Conservation (phyloP, 1,284 basidiomycete genomes). For the Ganoderma meredithae region DNA sequence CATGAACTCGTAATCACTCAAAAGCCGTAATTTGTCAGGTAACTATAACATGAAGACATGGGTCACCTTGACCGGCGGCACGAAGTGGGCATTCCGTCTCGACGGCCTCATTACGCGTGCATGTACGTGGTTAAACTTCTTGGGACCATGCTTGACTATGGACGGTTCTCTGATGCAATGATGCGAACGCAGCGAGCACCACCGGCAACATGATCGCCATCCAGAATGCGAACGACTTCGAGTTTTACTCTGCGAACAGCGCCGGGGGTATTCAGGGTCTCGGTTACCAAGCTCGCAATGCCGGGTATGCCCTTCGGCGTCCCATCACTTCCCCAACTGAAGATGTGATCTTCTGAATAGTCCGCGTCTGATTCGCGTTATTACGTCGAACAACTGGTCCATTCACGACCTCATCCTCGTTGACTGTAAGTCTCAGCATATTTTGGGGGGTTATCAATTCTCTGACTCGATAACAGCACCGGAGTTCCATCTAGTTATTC, state of each 20-base stretch:
- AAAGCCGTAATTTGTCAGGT: slow-evolving; percentile 21
- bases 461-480: no score
- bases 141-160: neutral
- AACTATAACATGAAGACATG: slow-evolving; percentile 44
- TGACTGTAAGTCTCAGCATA: slow-evolving; percentile 37
- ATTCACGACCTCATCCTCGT: slow-evolving; percentile 48
- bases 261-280: slow-evolving; percentile 46
- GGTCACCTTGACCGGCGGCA: slow-evolving; percentile 40
- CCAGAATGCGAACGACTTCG: slow-evolving; percentile 46
- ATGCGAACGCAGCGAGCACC: slow-evolving; percentile 36
- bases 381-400: slow-evolving; percentile 44
- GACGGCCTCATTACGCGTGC: slow-evolving; percentile 44
- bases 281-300: slow-evolving; percentile 45
- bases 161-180: neutral
- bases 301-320: slow-evolving; percentile 34
- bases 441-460: no score
- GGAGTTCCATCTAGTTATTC: slow-evolving; percentile 47
- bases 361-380: slow-evolving; percentile 45
- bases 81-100: slow-evolving; percentile 45
- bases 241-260: slow-evolving; percentile 46
- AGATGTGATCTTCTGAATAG: slow-evolving; percentile 7
- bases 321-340: neutral
- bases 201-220: slow-evolving; percentile 44
- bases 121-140: slow-evolving; percentile 22
- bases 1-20: no score